phyloP scores from a whole-genome alignment of 768 basidiomycete genomes.

The Strobilomyces confusus region DNA sequence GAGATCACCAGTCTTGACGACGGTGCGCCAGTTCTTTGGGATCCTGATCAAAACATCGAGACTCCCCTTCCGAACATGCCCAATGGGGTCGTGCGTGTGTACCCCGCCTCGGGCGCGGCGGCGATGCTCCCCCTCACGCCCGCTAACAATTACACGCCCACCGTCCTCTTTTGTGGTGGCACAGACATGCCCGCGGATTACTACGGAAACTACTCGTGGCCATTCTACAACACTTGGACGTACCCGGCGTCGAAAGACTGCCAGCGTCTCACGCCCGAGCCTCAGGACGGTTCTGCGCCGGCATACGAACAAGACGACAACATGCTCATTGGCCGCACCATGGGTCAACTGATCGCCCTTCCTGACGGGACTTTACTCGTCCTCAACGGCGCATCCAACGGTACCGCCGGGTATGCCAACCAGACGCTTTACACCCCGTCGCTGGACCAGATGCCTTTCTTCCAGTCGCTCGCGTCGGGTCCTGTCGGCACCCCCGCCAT shows the following conservation, averaged over 20 bases:
- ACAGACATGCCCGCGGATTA: slow-evolving; percentile 65
- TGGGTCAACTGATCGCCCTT: slow-evolving; percentile 44
- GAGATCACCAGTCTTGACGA: background rate
- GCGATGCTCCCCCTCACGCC: slow-evolving; percentile 91
- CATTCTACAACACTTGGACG: slow-evolving; percentile 69
- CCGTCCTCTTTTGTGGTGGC: slow-evolving; percentile 90
- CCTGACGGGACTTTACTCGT: slow-evolving; percentile 76
- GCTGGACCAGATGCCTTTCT: slow-evolving; percentile 59
- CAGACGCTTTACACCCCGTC: slow-evolving; percentile 41
- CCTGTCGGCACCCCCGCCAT: slow-evolving; percentile 78
- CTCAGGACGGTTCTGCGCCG: slow-evolving; percentile 48
- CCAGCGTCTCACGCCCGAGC: slow-evolving; percentile 85
- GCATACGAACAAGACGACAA: slow-evolving; percentile 69
- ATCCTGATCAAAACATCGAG: slow-evolving; percentile 53
- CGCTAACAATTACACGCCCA: slow-evolving; percentile 81
- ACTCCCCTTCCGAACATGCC: slow-evolving; percentile 72
- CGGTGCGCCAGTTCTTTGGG: slow-evolving; percentile 40
- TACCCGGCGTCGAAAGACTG: slow-evolving; percentile 69
- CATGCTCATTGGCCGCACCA: slow-evolving; percentile 57
- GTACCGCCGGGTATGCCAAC: slow-evolving; percentile 84
- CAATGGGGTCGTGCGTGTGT: slow-evolving; percentile 68
- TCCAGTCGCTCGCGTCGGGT: slow-evolving; percentile 71
- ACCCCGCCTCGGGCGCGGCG: slow-evolving; percentile 84
- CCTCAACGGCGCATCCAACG: slow-evolving; percentile 78
- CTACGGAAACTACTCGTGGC: slow-evolving; percentile 76